Base-by-base conservation (phyloP, 805 yeast species). In the Candida krabiensis region DNA sequence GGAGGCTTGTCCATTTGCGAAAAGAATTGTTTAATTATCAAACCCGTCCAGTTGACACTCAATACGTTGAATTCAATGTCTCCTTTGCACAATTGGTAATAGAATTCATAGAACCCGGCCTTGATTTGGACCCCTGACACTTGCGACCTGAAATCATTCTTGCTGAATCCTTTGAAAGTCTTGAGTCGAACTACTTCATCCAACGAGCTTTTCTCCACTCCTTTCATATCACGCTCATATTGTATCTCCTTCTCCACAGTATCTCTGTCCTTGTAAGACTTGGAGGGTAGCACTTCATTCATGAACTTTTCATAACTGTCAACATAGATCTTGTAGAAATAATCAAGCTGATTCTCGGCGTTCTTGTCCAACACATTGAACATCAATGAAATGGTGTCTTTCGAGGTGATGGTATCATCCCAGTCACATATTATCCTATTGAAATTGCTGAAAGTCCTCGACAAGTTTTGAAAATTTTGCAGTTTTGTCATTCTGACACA, bases 21-120 rank as follows among this genome's bases (percentile, higher is more conserved):
- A 24, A 64, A 53, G 29, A 35, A 58, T 31, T 61, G 60, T 19
- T 56, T 52, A 31, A 81, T 79, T 14, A 79, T 60, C 9, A 61
- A 15, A 1, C 69, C 64, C 6, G 83, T 73, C 87, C 87, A 81
- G 54, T 80, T 80, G 32, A 80, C 77, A 47, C 86, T 80, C 22
- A 80, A 47, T 2, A 81, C 63, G 8, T 37, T 36, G 29, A 59
- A 50, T 9, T 34, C 33, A 5, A 38, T 18, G n/a, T 31, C 25
- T 5, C 38, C 14, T 11, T 37, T 8, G 9, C 19, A 19, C 7
- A 45, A 12, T 6, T 30, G 16, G 4, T 35, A 35, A 26, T 47
- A 47, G 46, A 72, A 64, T 13, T 58, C 56, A 30, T 55, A 37
- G 49, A 73, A 71, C 0, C 75, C 77, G 0, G 56, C 58, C 17